Conservation (phyloP, 129 eudicot genomes). For the Lonicera japonica region DNA sequence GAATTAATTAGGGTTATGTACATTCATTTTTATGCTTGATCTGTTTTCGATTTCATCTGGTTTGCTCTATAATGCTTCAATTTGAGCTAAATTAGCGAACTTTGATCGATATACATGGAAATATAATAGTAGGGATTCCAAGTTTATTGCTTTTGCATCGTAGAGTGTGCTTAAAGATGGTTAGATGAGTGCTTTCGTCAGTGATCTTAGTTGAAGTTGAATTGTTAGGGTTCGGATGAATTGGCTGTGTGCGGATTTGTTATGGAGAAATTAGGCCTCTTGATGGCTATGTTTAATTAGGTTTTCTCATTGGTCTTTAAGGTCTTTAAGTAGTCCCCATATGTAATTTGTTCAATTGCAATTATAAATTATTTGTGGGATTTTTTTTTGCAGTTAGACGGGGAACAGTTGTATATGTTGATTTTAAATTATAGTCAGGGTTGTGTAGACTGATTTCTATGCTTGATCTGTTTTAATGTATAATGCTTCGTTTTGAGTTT, state of each 20-base stretch:
- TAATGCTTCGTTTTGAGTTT: too few relatives aligned
- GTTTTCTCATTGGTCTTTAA: too few relatives aligned
- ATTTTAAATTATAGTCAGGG: too few relatives aligned
- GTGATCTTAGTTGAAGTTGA: too few relatives aligned
- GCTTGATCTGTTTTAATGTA: slow-evolving; percentile 9
- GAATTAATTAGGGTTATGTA: slow-evolving; percentile 16
- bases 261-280: neutral
- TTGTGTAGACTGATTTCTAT: slow-evolving; percentile 7
- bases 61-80: neutral
- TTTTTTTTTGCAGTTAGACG: too few relatives aligned
- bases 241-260: neutral
- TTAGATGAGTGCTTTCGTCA: neutral
- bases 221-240: too few relatives aligned
- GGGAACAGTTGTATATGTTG: too few relatives aligned
- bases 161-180: neutral
- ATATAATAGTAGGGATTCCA: too few relatives aligned
- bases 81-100: neutral
- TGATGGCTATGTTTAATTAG: neutral
- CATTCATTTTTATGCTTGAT: slow-evolving; percentile 3
- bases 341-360: too few relatives aligned
- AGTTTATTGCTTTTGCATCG: neutral
- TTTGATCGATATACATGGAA: neutral
- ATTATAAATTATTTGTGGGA: too few relatives aligned
- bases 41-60: slow-evolving; percentile 7
- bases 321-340: too few relatives aligned